phyloP scores from a whole-genome alignment of 1,284 basidiomycete genomes.

The Leccinum pachyderme region DNA sequence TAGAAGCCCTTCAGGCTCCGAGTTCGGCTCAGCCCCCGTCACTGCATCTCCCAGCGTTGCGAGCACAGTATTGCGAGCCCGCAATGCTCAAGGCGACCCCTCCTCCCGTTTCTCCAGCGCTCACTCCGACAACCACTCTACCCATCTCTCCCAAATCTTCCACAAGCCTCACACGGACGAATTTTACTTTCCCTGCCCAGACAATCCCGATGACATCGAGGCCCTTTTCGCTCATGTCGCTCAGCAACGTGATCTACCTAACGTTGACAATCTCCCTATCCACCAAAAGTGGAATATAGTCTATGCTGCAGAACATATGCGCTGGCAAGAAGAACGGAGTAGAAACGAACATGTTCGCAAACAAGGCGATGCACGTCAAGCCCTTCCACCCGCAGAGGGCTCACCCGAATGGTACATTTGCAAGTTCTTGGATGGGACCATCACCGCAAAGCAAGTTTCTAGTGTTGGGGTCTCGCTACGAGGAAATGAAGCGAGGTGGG shows the following conservation, averaged over 20 bases:
- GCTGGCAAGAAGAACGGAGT: conserved; percentile 71
- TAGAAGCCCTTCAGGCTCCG: conserved; percentile 44
- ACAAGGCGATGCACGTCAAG: conserved; percentile 55
- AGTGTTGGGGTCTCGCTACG: conserved; percentile 81
- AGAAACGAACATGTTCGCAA: conserved; percentile 60
- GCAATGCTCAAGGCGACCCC: conserved; percentile 55
- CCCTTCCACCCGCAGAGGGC: conserved; percentile 52
- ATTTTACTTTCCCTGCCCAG: conserved; percentile 73
- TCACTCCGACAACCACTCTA: conserved; percentile 50
- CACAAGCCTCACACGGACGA: conserved; percentile 55
- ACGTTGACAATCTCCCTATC: conserved; percentile 58
- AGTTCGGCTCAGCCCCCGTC: conserved; percentile 44
- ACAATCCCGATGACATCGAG: conserved; percentile 73
- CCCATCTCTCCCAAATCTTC: conserved; percentile 56
- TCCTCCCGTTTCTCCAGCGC: conserved; percentile 60
- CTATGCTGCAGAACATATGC: conserved; percentile 78
- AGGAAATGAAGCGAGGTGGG: conserved; percentile 74
- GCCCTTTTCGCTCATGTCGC: conserved; percentile 74
- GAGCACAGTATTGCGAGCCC: conserved; percentile 44
- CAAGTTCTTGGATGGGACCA: conserved; percentile 85
- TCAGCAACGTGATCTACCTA: conserved; percentile 62
- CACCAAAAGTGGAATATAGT: conserved; percentile 96
- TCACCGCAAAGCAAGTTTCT: conserved; percentile 78
- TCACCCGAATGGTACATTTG: conserved; percentile 88
- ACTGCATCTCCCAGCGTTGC: conserved; percentile 36